Percentiles rank a stretch among this genome's conserved stretches.
Conservation (phyloP, 2,329 filamentous ascomycete species). For the Lasiodiplodia gonubiensis region DNA sequence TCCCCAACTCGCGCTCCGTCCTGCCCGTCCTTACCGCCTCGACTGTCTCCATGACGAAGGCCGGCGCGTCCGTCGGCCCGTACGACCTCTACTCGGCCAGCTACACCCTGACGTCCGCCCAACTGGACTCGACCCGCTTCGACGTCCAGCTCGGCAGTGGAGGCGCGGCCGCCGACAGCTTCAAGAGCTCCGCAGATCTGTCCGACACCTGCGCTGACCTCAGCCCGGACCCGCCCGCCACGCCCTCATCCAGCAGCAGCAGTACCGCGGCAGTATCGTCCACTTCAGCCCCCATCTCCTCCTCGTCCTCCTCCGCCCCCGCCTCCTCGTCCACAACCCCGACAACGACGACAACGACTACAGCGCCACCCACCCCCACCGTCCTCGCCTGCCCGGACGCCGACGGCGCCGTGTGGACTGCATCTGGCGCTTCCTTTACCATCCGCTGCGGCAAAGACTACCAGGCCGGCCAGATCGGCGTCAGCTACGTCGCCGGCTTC, state of each 20-base stretch:
- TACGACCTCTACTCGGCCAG: constrained; percentile 39
- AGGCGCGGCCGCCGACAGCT: neutral
- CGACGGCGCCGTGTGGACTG: neutral
- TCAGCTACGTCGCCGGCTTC: neutral
- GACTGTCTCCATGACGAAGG: constrained; percentile 36
- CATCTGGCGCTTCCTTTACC: neutral
- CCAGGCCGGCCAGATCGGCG: constrained; percentile 14
- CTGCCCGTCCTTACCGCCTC: constrained; percentile 37
- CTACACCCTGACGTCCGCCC: constrained; percentile 31
- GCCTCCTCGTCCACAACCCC: neutral
- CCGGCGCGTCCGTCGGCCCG: constrained; percentile 35
- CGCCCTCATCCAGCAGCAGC: neutral
- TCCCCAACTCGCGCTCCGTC: constrained; percentile 34
- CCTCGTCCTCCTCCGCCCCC: neutral
- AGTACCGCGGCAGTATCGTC: neutral
- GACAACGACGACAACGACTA: neutral
- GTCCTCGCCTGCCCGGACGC: neutral
- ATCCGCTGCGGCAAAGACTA: constrained; percentile 23
- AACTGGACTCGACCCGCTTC: constrained; percentile 9
- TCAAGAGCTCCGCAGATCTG: constrained; percentile 14
- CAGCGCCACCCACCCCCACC: neutral
- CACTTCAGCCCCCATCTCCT: neutral
- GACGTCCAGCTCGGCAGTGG: constrained; percentile 5
- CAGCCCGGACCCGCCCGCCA: constrained; percentile 4
- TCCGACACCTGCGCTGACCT: constrained; percentile 6